Conservation (phyloP, 768 basidiomycete species). For the Melanogaster broomeanus region DNA sequence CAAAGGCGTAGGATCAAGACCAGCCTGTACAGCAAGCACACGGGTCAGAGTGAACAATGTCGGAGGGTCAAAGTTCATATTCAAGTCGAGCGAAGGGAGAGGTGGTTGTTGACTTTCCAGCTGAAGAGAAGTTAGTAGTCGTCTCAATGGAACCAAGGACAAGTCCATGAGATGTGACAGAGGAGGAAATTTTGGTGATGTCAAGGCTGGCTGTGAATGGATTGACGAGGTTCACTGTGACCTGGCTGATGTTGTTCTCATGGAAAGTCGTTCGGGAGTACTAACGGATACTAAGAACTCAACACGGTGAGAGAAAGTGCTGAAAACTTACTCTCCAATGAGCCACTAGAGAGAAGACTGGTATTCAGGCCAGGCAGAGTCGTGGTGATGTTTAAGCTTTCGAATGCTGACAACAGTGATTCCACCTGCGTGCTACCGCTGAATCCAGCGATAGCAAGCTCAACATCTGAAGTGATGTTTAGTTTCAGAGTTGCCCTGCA, state of each 20-base stretch:
- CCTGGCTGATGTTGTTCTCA: constrained; percentile 63
- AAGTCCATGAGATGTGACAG: constrained; percentile 63
- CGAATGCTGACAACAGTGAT: constrained; percentile 62
- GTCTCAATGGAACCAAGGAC: constrained; percentile 61
- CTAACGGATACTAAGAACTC: constrained; percentile 28
- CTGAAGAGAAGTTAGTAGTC: constrained; percentile 48
- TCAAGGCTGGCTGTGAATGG: constrained; percentile 64
- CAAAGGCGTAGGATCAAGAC: constrained; percentile 57
- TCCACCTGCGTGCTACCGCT: constrained; percentile 57
- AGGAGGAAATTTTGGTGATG: constrained; percentile 60
- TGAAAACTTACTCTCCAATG: constrained; percentile 50
- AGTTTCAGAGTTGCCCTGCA: background rate
- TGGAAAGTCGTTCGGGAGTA: constrained; percentile 66
- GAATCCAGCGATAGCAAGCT: constrained; percentile 58
- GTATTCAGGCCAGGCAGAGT: constrained; percentile 62
- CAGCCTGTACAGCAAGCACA: constrained; percentile 64
- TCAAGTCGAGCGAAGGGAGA: constrained; percentile 60
- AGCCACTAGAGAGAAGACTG: constrained; percentile 54
- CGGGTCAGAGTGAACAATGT: constrained; percentile 72
- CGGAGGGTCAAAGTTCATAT: constrained; percentile 69
- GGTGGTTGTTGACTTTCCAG: constrained; percentile 53
- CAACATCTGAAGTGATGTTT: constrained; percentile 43
- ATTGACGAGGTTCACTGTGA: constrained; percentile 61
- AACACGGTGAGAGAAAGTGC: background rate
- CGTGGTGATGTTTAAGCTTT: constrained; percentile 55